A percentile compares a stretch with the other conserved stretches of the same genome.
Conservation (phyloP, 352 stramenopile species). For the Pythium periplocum region DNA sequence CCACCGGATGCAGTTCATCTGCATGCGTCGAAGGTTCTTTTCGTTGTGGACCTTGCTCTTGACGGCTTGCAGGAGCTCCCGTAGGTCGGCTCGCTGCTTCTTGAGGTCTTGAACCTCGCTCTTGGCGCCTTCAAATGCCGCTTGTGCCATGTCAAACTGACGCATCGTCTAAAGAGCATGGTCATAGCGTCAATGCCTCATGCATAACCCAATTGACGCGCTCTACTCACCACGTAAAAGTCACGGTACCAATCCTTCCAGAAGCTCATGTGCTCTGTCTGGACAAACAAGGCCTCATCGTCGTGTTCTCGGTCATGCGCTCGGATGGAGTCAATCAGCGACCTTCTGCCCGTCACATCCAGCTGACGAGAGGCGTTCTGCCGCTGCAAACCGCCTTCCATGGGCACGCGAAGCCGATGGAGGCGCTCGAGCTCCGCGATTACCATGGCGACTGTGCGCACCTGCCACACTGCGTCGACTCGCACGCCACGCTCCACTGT, state of each 20-base stretch:
- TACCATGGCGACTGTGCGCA: slow-evolving; percentile 19
- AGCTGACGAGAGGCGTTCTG: slow-evolving; percentile 12
- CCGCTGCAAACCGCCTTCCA: slow-evolving; percentile 9
- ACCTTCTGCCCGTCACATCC: slow-evolving; percentile 8
- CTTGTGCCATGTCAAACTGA: slow-evolving; percentile 26
- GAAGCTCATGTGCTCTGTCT: slow-evolving; percentile 19
- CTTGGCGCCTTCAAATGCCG: slow-evolving; percentile 31
- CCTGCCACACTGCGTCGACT: slow-evolving; percentile 32
- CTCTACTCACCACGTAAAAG: slow-evolving; percentile 31
- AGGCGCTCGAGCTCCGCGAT: slow-evolving; percentile 8
- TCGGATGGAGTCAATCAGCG: slow-evolving; percentile 24
- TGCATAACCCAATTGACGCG: too few species aligned
- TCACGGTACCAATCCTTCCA: slow-evolving; percentile 57
- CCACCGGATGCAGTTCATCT: slow-evolving; percentile 67
- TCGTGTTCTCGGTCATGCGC: too few species aligned
- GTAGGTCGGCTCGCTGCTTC: slow-evolving; percentile 35
- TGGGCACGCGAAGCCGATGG: neutral
- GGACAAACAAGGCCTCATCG: too few species aligned
- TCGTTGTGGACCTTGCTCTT: slow-evolving; percentile 41
- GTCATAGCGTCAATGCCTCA: too few species aligned
- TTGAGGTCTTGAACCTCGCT: slow-evolving; percentile 42
- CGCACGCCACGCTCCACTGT: slow-evolving; percentile 27
- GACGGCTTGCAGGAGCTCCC: slow-evolving; percentile 38
- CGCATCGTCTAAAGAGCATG: slow-evolving; percentile 21
- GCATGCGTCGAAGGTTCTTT: slow-evolving; percentile 39